phyloP scores from a whole-genome alignment of 2,329 filamentous ascomycete species.

The Calonectria crousiana region DNA sequence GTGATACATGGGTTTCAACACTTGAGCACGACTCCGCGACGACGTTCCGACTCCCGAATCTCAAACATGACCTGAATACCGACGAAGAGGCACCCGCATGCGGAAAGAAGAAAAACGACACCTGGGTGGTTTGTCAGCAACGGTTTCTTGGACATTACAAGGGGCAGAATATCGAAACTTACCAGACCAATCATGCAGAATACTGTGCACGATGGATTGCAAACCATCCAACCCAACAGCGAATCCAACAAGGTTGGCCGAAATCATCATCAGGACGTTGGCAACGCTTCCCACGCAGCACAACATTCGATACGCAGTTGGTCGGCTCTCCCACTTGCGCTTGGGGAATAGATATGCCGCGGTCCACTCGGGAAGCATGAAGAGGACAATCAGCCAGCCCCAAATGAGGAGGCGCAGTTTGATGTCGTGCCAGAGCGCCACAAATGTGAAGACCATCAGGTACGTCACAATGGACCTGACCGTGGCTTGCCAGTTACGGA shows the following conservation, averaged over 20 bases:
- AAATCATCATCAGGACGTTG: constrained; percentile 96
- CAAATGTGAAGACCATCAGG: constrained; percentile 91
- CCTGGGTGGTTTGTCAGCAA: constrained; percentile 60
- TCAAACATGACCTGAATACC: constrained; percentile 98
- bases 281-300: constrained; percentile 84
- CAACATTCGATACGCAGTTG: constrained; percentile 81
- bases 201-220: constrained; percentile 79
- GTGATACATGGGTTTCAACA: constrained; percentile 65
- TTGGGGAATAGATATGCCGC: constrained; percentile 79
- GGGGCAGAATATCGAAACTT: constrained; percentile 38
- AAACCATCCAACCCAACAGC: constrained; percentile 92
- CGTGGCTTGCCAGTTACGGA: constrained; percentile 57
- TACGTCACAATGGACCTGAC: constrained; percentile 79
- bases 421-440: constrained; percentile 98
- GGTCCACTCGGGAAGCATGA: constrained; percentile 89
- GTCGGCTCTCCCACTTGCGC: constrained; percentile 75
- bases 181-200: constrained; percentile 81
- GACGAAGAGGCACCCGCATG: constrained; percentile 82
- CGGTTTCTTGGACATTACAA: background rate
- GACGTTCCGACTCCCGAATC: constrained; percentile 84
- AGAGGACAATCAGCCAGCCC: constrained; percentile 96
- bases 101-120: constrained; percentile 76
- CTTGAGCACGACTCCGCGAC: constrained; percentile 85
- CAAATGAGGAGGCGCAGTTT: constrained; percentile 90
- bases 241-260: constrained; percentile 94